Base-by-base conservation (phyloP, 257 asterid species). In the Henckelia pumila region DNA sequence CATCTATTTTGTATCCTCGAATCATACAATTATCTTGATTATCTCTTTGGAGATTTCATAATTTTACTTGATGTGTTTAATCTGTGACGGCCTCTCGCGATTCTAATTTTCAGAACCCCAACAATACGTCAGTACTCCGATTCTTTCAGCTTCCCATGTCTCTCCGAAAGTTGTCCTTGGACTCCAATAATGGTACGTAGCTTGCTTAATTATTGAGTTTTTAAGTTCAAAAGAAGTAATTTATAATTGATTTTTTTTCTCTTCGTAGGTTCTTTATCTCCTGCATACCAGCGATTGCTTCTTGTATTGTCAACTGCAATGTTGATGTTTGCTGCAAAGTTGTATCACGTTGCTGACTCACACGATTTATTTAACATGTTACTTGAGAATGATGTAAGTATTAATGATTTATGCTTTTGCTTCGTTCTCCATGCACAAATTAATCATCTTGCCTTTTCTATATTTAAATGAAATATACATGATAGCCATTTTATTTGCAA, bases 131-230 rank as follows among this genome's bases (percentile, higher is more conserved):
- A 16, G 78, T 84, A 59, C 77, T 91, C 74, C 75, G 84, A 67
- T 88, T 88, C 83, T 88, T 91, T 79, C 99, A 93, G 84, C 85
- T 93, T 75, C 86, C 95, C 11, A 67, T 88, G 52, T 83, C 96
- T 11, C 87, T 94, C 30, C 69, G 95, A 82, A 90, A 75, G 91
- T 68, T 94, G 62, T 69, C 96, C 20, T 64, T 94, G 67, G 88
- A 83, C 76, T 73, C 92, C 67, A 77, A 73, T 66, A 72, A 66
- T 47, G 94, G 99, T 93, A 74, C 23, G 76, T 55, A 74, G 59
- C 16, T 59, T 25, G 8, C 67, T 55, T 61, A 26, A 32, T 44
- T 50, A 14, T 23, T 37, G 3, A 59, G 3, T 49, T 61, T 76
- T 67, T 59, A 13, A 35, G 52, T 8, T 21, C 24, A 25, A 14